A percentile compares a stretch with the other conserved stretches of the same genome.
These are phyloP conservation scores for Conidiobolus incongruus DNA, from an alignment of 371 early-diverging fungal genomes.

Conservation along the genomic window DNA sequence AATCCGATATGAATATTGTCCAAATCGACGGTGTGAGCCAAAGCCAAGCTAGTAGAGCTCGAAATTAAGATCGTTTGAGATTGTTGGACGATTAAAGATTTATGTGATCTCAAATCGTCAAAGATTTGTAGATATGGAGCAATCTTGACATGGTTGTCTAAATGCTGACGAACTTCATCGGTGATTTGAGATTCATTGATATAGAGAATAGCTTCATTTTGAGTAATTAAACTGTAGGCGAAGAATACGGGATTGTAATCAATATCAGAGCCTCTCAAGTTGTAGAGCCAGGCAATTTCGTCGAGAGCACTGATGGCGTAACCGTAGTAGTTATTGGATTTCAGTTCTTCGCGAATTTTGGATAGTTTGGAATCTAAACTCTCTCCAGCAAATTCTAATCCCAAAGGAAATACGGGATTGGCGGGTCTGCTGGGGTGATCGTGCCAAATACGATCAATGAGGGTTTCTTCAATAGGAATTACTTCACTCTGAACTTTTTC, in stretches of 20 bases:
- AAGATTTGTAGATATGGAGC: conserved; percentile 61
- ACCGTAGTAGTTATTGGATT: conserved; percentile 36
- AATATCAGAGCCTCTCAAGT: conserved; percentile 95
- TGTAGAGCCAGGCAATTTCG: conserved; percentile 93
- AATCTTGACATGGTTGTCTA: conserved; percentile 30
- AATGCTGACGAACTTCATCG: conserved; percentile 29
- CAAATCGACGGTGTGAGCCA: conserved; percentile 28
- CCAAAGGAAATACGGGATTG: conserved; percentile 34
- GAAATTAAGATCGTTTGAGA: conserved; percentile 23
- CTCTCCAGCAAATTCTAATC: conserved; percentile 46
- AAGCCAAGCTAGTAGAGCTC: conserved; percentile 26
- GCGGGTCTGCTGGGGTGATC: conserved; percentile 38
- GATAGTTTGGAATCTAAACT: conserved; percentile 22
- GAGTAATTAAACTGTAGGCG: conserved; percentile 66
- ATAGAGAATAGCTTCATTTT: conserved; percentile 43
- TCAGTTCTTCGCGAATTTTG: conserved; percentile 25
- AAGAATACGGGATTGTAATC: conserved; percentile 96
- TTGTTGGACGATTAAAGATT: neutral
- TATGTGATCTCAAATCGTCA: conserved; percentile 26
- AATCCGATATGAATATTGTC: conserved; percentile 19
- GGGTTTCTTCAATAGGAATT: conserved; percentile 30
- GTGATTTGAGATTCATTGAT: conserved; percentile 50
- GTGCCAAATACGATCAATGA: conserved; percentile 66
- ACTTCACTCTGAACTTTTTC: conserved; percentile 20
- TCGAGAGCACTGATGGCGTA: conserved; percentile 69